Conservation (phyloP, 331 rosid species). For the Malus hybrid region DNA sequence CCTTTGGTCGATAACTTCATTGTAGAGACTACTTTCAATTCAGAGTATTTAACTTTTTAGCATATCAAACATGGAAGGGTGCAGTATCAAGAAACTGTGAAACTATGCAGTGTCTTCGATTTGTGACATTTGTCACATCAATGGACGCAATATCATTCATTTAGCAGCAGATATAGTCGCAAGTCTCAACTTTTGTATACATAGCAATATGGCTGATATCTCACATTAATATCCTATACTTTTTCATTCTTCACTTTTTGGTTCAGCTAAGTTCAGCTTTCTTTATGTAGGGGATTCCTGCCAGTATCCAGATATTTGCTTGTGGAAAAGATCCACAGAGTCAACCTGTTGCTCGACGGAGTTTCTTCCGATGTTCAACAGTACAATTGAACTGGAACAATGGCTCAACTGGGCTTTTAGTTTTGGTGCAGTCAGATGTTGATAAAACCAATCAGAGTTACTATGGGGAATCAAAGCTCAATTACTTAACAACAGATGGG, state of each 20-base stretch:
- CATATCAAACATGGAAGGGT: neutral
- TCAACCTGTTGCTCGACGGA: conserved; percentile 68
- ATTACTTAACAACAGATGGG: conserved; percentile 86
- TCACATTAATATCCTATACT: neutral
- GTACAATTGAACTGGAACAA: conserved; percentile 80
- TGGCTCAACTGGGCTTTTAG: conserved; percentile 83
- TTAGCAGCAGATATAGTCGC: neutral
- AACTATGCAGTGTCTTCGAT: neutral
- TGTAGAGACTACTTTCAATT: neutral
- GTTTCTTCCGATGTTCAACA: conserved; percentile 81
- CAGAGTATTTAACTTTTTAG: neutral
- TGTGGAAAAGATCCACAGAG: conserved; percentile 51
- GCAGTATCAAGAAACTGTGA: neutral
- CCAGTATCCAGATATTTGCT: conserved; percentile 72
- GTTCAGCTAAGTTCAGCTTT: conserved; percentile 12
- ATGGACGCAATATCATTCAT: conserved; percentile 2
- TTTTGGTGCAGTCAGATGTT: conserved; percentile 81
- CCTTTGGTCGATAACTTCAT: neutral
- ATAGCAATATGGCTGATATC: neutral
- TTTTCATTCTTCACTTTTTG: neutral
- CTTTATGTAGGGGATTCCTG: conserved; percentile 73
- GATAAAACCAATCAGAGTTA: conserved; percentile 98
- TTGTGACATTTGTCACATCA: neutral
- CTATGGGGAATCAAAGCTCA: conserved; percentile 85
- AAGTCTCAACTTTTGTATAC: neutral